Base-by-base conservation (phyloP, 306 rosid genomes). In the Rosa lucieae region DNA sequence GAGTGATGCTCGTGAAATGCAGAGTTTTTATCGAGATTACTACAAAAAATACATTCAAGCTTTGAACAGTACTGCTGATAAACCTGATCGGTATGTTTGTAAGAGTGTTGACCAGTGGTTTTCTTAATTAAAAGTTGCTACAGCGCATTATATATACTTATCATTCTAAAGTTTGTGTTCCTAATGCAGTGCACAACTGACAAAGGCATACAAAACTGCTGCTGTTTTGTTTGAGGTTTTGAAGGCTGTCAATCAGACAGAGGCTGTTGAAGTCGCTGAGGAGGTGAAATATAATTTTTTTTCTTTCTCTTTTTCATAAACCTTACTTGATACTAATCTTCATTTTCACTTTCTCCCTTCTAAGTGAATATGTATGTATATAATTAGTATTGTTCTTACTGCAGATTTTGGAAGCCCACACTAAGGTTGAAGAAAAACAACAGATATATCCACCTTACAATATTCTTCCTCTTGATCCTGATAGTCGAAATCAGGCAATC, bases 1-100 rank as follows among this genome's bases (percentile, higher is more conserved):
- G 86, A 95, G 99, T 78, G 99, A 95, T 84, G 97, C 97, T 65
- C 97, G 99, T 40, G 98, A 89, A 91, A 95, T 95, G 97, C 97
- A 92, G 85, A 85, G 76, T 52, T 94, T 92, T 86, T 94, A 94
- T 86, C 91, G 80, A 82, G 87, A 92, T 68, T 94, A 94, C 88
- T 91, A 92, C 81, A 83, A 75, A 80, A 88, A 94, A 77, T 94
- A 94, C 76, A 94, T 94, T 78, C 79, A 92, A 83, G 99, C 97
- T 9, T 81, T 91, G 85, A 88, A 87, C 2, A 86, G 71, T 76
- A 92, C 92, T 56, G 90, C 93, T 74, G 92, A 87, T 70, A 95
- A 92, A 85, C 88, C 89, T 76, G 99, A 95, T 74, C 97, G 99
- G 99, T 95, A 73, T 73, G 91, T 81, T 82, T 70, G 70, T 61